phyloP scores from a whole-genome alignment of 2,329 filamentous ascomycete species.

The Nemania serpens region DNA sequence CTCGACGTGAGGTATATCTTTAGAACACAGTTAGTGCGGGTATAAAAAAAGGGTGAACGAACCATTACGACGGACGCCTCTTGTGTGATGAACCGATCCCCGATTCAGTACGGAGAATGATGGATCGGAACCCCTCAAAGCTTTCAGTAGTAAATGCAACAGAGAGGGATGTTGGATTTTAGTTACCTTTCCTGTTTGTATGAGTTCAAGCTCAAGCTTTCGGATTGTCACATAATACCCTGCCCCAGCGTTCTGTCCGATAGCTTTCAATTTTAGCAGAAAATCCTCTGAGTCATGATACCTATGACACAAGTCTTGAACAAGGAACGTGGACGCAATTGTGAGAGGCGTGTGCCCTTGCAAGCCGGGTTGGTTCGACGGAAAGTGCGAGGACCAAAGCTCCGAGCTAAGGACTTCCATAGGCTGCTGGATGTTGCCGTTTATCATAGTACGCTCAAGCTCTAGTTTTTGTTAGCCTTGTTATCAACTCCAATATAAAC shows the following conservation, averaged over 20 bases:
- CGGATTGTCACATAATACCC: slow-evolving; percentile 49
- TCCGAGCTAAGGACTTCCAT: slow-evolving; percentile 47
- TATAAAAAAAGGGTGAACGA: no score
- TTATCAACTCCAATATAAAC: not conserved
- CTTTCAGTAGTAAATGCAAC: not conserved
- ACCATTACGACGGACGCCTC: not conserved
- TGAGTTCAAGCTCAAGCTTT: slow-evolving; percentile 56
- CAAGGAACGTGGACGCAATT: slow-evolving; percentile 44
- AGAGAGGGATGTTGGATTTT: not conserved
- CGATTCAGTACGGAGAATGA: not conserved
- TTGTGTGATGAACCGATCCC: not conserved
- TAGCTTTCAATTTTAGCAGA: slow-evolving; percentile 40
- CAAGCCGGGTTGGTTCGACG: slow-evolving; percentile 38
- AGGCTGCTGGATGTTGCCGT: slow-evolving; percentile 36
- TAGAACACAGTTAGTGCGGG: slow-evolving; percentile 11
- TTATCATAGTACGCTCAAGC: slow-evolving; percentile 51
- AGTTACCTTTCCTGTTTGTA: slow-evolving; percentile 56
- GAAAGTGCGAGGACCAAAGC: slow-evolving; percentile 49
- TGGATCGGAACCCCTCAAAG: not conserved
- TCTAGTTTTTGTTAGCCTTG: slow-evolving; percentile 43
- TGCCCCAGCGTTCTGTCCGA: slow-evolving; percentile 45
- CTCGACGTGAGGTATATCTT: slow-evolving; percentile 20
- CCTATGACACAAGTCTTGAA: slow-evolving; percentile 43
- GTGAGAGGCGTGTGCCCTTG: slow-evolving; percentile 42
- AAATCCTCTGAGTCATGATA: slow-evolving; percentile 44